Percentiles rank a stretch among this genome's conserved stretches.
Conservation (phyloP, 2,329 filamentous ascomycete genomes). For the Aspergillus amoenus region DNA sequence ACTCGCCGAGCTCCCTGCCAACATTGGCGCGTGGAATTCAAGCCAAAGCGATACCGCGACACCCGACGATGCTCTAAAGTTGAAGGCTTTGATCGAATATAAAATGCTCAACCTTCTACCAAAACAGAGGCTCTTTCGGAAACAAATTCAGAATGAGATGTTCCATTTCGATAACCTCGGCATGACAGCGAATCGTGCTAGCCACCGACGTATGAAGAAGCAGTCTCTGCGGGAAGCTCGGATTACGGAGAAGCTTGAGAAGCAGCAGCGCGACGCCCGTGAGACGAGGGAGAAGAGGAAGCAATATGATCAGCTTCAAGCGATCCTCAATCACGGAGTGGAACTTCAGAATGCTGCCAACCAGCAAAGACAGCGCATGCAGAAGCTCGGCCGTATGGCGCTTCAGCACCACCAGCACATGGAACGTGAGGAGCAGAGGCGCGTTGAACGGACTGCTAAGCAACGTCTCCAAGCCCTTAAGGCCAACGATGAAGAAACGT, state of each 20-base stretch:
- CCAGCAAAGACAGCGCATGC: conserved; percentile 69
- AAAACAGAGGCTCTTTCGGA: conserved; percentile 82
- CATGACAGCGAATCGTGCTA: conserved; percentile 91
- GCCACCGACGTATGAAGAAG: conserved; percentile 95
- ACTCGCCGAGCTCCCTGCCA: conserved; percentile 78
- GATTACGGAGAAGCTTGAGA: conserved; percentile 98
- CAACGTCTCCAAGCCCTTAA: conserved; percentile 98
- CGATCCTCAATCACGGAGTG: conserved; percentile 76
- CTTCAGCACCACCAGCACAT: conserved; percentile 88
- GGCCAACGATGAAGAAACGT: conserved; percentile 98
- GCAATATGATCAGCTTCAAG: conserved; percentile 85
- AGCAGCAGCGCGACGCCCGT: conserved; percentile 93
- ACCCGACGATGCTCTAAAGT: conserved; percentile 78
- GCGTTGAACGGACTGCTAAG: conserved; percentile 95
- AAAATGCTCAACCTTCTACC: conserved; percentile 86
- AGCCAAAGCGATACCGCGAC: conserved; percentile 65
- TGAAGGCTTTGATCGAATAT: conserved; percentile 91
- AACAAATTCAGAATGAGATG: conserved; percentile 87
- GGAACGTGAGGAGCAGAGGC: conserved; percentile 98
- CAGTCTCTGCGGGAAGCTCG: conserved; percentile 91
- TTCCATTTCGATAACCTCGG: conserved; percentile 93
- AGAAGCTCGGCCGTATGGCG: conserved; percentile 90
- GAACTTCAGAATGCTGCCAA: conserved; percentile 71
- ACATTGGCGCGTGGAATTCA: conserved; percentile 83
- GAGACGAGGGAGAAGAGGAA: conserved; percentile 98